Evolutionary conservation across 345 rosid species (phyloP).

Genomic region (Salix arbutifolia): DNA sequence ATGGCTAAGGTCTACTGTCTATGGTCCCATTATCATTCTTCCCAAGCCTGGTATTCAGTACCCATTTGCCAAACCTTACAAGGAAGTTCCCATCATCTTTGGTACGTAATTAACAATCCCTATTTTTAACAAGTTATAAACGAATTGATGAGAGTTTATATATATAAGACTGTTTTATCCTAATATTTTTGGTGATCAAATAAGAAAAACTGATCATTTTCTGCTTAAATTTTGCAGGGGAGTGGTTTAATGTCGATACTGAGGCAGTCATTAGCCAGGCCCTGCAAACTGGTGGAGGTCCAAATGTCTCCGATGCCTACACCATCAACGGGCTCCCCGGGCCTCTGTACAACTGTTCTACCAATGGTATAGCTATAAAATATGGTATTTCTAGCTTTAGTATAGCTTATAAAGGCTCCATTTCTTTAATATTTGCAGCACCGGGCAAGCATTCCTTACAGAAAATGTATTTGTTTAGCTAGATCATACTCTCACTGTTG

Average conservation of each 20-base stretch:
- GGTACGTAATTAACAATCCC: conserved; percentile 10
- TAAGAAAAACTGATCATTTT: neutral
- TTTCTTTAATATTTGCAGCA: neutral
- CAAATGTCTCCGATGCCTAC: conserved; percentile 32
- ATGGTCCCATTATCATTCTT: conserved; percentile 26
- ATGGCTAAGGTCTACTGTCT: conserved; percentile 23
- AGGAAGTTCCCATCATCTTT: conserved; percentile 24
- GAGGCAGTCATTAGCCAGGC: conserved; percentile 24
- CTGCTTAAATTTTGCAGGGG: conserved; percentile 9
- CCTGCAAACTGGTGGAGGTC: conserved; percentile 24
- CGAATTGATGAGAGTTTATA: neutral
- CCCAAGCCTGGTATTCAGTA: conserved; percentile 25
- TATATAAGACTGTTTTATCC: too few species aligned
- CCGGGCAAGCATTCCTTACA: too few species aligned
- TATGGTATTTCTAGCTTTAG: neutral
- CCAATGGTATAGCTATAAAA: conserved; percentile 13
- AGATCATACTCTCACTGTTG: too few species aligned
- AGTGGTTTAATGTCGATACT: conserved; percentile 30
- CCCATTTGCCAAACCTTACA: conserved; percentile 24
- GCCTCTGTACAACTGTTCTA: conserved; percentile 26
- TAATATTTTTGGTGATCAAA: neutral
- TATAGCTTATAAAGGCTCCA: neutral
- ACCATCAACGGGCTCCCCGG: conserved; percentile 29
- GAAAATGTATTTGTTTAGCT: neutral
- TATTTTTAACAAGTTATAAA: neutral